These are phyloP conservation scores for Tetrahymena elliotti DNA, from an alignment of 73 alveolate species.

Conservation along the genomic window DNA sequence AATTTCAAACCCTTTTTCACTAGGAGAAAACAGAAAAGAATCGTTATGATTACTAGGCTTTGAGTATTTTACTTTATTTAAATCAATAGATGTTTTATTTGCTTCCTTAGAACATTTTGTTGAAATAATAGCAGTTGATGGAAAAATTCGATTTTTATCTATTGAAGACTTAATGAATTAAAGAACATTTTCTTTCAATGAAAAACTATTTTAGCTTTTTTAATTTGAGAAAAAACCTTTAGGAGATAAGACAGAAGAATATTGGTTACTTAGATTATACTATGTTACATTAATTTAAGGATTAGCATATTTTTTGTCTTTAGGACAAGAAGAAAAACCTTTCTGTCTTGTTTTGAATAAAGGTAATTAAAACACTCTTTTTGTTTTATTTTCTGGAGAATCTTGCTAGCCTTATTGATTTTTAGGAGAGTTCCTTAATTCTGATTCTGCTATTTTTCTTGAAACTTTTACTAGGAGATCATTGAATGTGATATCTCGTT, in stretches of 20 bases:
- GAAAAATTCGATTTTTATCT: background rate
- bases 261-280: background rate
- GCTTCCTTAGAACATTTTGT: background rate
- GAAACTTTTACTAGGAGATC: background rate
- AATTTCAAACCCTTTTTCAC: background rate
- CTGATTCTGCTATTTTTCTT: background rate
- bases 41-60: background rate
- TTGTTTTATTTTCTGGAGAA: background rate
- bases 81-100: background rate
- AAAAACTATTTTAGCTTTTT: background rate
- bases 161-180: background rate
- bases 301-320: background rate
- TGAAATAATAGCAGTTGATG: background rate
- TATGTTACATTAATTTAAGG: background rate
- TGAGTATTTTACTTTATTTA: background rate
- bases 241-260: background rate
- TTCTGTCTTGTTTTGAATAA: background rate
- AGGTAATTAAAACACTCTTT: background rate
- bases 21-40: background rate
- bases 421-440: background rate
- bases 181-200: background rate
- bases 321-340: background rate
- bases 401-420: background rate
- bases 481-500: background rate
- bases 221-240: background rate